These are phyloP conservation scores for Podospora tetraspora DNA, from an alignment of 495 filamentous ascomycete genomes.

Conservation along the genomic window DNA sequence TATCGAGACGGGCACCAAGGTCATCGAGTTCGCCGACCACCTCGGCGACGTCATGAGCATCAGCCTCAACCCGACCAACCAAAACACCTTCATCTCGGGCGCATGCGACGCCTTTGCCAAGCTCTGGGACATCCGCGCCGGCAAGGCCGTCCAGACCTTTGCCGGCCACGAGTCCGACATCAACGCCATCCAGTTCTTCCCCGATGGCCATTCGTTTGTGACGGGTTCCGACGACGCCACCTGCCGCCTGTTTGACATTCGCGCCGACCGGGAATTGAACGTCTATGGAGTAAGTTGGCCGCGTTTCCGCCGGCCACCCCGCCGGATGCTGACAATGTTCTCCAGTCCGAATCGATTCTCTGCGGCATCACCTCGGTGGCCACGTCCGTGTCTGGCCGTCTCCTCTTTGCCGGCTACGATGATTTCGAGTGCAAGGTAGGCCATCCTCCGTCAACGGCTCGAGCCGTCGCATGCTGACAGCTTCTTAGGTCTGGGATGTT, in stretches of 20 bases:
- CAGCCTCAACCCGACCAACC: conserved; percentile 98
- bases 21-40: conserved; percentile 97
- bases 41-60: conserved; percentile 99
- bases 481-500: conserved; percentile 85
- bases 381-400: conserved; percentile 91
- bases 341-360: conserved; percentile 89
- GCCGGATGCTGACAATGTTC: conserved; percentile 17
- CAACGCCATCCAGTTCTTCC: conserved; percentile 99
- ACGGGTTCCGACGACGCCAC: conserved; percentile 97
- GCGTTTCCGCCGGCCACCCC: not conserved
- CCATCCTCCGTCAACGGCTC: not conserved
- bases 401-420: conserved; percentile 96
- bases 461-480: conserved; percentile 11
- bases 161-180: conserved; percentile 98
- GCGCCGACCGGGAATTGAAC: conserved; percentile 93
- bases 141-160: conserved; percentile 97
- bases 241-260: conserved; percentile 95
- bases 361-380: conserved; percentile 98
- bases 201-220: conserved; percentile 96
- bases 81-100: conserved; percentile 96
- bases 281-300: conserved; percentile 77
- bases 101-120: conserved; percentile 98
- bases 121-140: conserved; percentile 97
- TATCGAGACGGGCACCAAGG: conserved; percentile 93
- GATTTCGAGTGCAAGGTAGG: conserved; percentile 99